Evolutionary conservation across 768 basidiomycete genomes (phyloP).

Genomic region (Chalciporus piperatus): DNA sequence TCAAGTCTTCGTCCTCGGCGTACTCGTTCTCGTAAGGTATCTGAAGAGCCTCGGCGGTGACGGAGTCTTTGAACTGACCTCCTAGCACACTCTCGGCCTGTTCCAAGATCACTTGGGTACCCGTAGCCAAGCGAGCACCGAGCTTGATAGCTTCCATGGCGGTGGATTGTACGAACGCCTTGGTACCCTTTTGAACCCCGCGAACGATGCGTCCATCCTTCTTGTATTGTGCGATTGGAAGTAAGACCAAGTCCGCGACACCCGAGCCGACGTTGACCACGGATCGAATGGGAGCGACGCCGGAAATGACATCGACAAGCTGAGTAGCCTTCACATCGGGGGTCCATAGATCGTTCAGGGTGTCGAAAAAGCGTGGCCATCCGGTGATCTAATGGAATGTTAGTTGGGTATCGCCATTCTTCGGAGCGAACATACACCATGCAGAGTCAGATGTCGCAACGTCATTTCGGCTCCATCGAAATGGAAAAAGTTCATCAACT

Average conservation of each 20-base stretch:
- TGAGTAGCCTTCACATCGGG: constrained; percentile 99
- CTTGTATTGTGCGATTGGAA: constrained; percentile 96
- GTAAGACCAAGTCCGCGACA: constrained; percentile 90
- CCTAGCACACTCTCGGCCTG: constrained; percentile 91
- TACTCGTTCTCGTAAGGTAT: constrained; percentile 34
- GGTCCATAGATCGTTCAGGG: constrained; percentile 97
- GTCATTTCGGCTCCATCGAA: constrained; percentile 99
- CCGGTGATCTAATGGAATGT: constrained; percentile 73
- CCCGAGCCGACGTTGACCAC: constrained; percentile 97
- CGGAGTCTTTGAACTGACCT: constrained; percentile 62
- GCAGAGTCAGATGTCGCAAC: constrained; percentile 84
- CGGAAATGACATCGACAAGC: constrained; percentile 93
- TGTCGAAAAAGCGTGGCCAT: constrained; percentile 86
- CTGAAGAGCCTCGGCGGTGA: constrained; percentile 68
- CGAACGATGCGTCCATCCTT: constrained; percentile 92
- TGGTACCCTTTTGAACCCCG: constrained; percentile 92
- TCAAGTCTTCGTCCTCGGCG: constrained; percentile 48
- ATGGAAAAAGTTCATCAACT: constrained; percentile 99
- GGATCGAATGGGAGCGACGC: constrained; percentile 93
- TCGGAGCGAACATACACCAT: constrained; percentile 65
- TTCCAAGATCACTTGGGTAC: constrained; percentile 96
- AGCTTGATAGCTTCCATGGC: constrained; percentile 95
- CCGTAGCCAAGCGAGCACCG: constrained; percentile 90
- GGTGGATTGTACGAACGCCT: constrained; percentile 89
- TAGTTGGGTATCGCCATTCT: constrained; percentile 4